Conservation (phyloP, 2,329 filamentous ascomycete genomes). For the Diaporthe nobilis region DNA sequence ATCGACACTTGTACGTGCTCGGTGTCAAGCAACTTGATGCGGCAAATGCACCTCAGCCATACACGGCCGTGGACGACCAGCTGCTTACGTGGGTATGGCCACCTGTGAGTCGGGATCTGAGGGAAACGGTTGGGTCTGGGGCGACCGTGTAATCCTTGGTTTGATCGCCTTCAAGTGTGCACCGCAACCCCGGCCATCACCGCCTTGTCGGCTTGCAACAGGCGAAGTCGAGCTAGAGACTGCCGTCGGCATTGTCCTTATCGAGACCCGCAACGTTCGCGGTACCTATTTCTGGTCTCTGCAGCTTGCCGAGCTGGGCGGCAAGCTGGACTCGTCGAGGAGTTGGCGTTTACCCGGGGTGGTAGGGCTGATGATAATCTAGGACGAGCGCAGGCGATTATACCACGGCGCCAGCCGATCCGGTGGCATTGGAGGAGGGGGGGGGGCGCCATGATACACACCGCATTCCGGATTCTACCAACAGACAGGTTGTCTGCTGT, state of each 20-base stretch:
- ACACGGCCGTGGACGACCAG: background rate
- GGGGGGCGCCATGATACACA: constrained; percentile 10
- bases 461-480: constrained; percentile 9
- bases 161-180: background rate
- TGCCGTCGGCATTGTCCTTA: background rate
- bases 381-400: background rate
- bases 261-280: background rate
- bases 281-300: background rate
- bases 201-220: background rate
- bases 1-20: background rate
- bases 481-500: constrained; percentile 3
- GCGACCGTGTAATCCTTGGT: constrained; percentile 21
- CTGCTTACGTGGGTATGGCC: constrained; percentile 10
- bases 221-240: background rate
- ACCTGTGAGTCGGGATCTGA: constrained; percentile 1
- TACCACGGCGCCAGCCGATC: constrained; percentile 19
- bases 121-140: background rate
- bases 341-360: background rate
- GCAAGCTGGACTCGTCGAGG: background rate
- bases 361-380: constrained; percentile 23
- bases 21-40: background rate
- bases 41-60: background rate
- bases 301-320: background rate
- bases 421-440: background rate
- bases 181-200: constrained; percentile 10